Evolutionary conservation across 768 basidiomycete genomes (phyloP).

Genomic region (Lactifluus piperatus): DNA sequence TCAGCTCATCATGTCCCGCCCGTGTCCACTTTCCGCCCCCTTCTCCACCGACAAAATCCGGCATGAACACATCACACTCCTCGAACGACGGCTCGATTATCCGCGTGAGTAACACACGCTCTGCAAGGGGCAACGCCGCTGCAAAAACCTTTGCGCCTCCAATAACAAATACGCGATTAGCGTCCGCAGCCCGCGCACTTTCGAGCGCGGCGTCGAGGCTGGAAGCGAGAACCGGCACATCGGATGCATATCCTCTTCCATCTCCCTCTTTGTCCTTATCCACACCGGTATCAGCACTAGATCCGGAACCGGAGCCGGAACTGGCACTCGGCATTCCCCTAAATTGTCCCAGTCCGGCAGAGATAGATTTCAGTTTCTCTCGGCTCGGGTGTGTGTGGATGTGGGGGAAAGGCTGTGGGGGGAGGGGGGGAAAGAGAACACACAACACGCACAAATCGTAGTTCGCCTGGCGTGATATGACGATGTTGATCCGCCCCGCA

Average conservation of each 20-base stretch:
- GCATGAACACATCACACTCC: conserved; percentile 83
- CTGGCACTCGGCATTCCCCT: neutral
- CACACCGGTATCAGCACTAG: neutral
- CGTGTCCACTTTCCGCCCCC: conserved; percentile 39
- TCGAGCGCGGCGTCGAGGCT: conserved; percentile 28
- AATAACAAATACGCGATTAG: conserved; percentile 54
- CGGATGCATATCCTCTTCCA: neutral
- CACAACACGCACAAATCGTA: conserved; percentile 51
- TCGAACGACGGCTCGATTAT: conserved; percentile 65
- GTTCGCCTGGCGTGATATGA: conserved; percentile 53
- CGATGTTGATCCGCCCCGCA: conserved; percentile 62
- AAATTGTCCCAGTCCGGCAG: neutral
- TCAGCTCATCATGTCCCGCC: conserved; percentile 53
- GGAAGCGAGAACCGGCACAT: conserved; percentile 35
- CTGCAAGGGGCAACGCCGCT: conserved; percentile 53
- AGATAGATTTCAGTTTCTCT: neutral
- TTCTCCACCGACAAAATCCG: conserved; percentile 45
- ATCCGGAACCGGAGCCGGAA: neutral
- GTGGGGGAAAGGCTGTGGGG: too few species aligned
- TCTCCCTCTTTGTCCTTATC: neutral
- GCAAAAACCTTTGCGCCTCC: conserved; percentile 86
- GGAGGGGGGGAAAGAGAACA: neutral
- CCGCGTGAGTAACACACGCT: conserved; percentile 84
- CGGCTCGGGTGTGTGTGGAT: too few species aligned
- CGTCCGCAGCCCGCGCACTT: conserved; percentile 37